Percentiles rank a stretch among this genome's conserved stretches.
phyloP scores from a whole-genome alignment of 139 green algal genomes.

The Deuterostichococcus epilithicus region DNA sequence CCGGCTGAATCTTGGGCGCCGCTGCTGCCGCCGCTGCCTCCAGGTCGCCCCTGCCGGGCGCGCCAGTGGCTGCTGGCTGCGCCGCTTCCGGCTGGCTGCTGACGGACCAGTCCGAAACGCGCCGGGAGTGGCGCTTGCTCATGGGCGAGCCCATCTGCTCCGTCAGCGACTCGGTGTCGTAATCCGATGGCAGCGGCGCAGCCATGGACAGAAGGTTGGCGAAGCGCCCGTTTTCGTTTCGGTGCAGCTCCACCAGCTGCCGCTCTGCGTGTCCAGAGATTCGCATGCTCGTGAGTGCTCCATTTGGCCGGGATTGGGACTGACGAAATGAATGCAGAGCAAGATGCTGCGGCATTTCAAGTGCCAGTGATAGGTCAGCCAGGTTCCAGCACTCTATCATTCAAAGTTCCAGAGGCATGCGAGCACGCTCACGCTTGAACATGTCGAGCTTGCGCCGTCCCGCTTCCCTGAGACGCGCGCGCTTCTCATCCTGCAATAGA shows the following conservation, averaged over 20 bases:
- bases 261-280: too few relatives aligned
- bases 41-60: too few relatives aligned
- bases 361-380: too few relatives aligned
- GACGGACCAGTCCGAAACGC: neutral
- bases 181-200: neutral
- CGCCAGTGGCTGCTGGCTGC: too few relatives aligned
- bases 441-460: neutral
- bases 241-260: neutral
- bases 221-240: neutral
- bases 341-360: too few relatives aligned
- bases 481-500: neutral
- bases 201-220: neutral
- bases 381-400: too few relatives aligned
- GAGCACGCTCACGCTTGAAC: neutral
- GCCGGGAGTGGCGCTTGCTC: neutral
- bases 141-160: neutral
- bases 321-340: too few relatives aligned
- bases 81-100: neutral
- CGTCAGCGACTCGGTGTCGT: neutral
- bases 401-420: neutral
- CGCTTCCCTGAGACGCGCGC: neutral
- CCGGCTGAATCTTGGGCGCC: neutral
- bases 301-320: too few relatives aligned
- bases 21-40: too few relatives aligned
- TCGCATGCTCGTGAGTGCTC: too few relatives aligned